Conservation (phyloP, 164 flowering plant genomes). For the Houttuynia cordata region DNA sequence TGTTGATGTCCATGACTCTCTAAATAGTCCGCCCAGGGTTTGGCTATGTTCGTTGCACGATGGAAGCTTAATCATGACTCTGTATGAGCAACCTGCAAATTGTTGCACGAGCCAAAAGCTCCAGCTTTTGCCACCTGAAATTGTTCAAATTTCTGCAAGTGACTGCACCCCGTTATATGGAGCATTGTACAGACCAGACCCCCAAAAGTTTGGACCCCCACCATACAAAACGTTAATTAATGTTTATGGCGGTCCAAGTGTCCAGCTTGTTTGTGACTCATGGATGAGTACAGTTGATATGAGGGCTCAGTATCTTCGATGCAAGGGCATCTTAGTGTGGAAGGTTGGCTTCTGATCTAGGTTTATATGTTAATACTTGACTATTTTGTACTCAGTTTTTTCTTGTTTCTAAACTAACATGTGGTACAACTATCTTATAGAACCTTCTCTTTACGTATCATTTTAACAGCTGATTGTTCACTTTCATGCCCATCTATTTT, state of each 20-base stretch:
- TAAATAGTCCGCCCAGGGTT: conserved; percentile 61
- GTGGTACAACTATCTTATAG: background rate
- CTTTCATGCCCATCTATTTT: background rate
- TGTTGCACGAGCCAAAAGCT: conserved; percentile 43
- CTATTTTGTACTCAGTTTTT: background rate
- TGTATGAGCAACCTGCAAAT: conserved; percentile 55
- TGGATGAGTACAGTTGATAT: conserved; percentile 87
- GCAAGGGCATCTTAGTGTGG: conserved; percentile 81
- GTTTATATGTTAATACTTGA: background rate
- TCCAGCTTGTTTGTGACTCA: conserved; percentile 70
- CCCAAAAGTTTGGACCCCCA: conserved; percentile 65
- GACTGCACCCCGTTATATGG: conserved; percentile 73
- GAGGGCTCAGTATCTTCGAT: conserved; percentile 85
- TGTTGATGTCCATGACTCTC: conserved; percentile 68
- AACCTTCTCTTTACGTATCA: background rate
- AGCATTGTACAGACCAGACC: conserved; percentile 71
- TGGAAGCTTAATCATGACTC: conserved; percentile 47
- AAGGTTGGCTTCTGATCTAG: conserved; percentile 41
- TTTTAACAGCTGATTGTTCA: background rate
- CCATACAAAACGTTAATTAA: conserved; percentile 75
- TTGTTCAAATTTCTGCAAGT: conserved; percentile 44
- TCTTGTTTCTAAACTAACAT: background rate
- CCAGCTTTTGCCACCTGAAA: conserved; percentile 70
- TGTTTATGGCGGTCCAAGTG: conserved; percentile 87
- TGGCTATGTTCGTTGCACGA: conserved; percentile 52